A percentile compares a stretch with the other conserved stretches of the same genome.
phyloP scores from a whole-genome alignment of 2,329 filamentous ascomycete species.

The Fusarium piperis region DNA sequence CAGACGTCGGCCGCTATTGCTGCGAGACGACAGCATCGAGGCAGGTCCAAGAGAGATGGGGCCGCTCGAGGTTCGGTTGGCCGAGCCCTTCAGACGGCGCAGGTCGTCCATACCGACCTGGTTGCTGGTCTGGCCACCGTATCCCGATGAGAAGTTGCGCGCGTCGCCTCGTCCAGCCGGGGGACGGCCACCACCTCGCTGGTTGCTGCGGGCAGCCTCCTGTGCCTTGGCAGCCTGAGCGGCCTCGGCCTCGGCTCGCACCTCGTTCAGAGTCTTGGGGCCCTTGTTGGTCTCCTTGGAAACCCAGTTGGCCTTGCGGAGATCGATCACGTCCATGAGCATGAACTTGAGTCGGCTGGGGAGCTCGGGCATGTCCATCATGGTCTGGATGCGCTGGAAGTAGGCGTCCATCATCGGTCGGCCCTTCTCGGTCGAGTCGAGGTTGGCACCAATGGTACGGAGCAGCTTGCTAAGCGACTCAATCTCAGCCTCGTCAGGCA shows the following conservation, averaged over 20 bases:
- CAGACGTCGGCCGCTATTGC: conserved; percentile 86
- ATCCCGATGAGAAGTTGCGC: conserved; percentile 80
- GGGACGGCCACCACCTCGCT: conserved; percentile 76
- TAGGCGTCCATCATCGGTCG: conserved; percentile 90
- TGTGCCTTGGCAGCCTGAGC: conserved; percentile 82
- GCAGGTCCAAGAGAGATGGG: conserved; percentile 79
- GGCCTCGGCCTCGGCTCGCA: conserved; percentile 84
- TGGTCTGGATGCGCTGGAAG: conserved; percentile 86
- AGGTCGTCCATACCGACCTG: conserved; percentile 93
- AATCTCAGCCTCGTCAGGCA: conserved; percentile 94
- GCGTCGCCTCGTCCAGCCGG: conserved; percentile 85
- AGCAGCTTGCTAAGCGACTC: conserved; percentile 95
- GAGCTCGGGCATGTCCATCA: conserved; percentile 82
- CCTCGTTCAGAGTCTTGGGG: conserved; percentile 94
- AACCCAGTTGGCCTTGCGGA: conserved; percentile 80
- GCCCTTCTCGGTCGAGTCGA: conserved; percentile 86
- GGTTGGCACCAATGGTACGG: conserved; percentile 87
- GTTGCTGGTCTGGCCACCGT: conserved; percentile 80
- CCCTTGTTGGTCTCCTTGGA: conserved; percentile 94
- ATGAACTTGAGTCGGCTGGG: conserved; percentile 94
- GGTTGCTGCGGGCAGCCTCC: conserved; percentile 70
- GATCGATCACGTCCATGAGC: conserved; percentile 92
- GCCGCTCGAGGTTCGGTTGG: conserved; percentile 69
- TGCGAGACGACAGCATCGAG: conserved; percentile 88
- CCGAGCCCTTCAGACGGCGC: conserved; percentile 76